These are phyloP conservation scores for Heterobasidion irregulare DNA, from an alignment of 1,284 basidiomycete species.

Conservation along the genomic window DNA sequence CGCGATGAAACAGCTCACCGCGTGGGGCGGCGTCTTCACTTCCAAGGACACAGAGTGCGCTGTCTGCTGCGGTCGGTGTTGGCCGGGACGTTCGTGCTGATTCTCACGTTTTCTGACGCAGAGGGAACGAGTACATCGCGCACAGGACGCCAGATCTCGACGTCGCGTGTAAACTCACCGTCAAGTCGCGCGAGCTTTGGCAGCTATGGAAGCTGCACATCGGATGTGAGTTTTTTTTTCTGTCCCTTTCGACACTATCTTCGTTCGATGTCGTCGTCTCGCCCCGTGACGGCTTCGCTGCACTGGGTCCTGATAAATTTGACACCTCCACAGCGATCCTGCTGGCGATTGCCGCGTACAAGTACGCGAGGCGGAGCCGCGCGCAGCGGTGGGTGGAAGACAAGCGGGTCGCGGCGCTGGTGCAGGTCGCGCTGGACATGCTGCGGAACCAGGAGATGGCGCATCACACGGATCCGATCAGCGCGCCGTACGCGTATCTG, in stretches of 20 bases:
- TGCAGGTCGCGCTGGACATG: constrained; percentile 72
- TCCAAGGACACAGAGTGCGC: constrained; percentile 65
- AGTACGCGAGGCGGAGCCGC: constrained; percentile 27
- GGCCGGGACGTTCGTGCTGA: neutral
- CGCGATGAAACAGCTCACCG: constrained; percentile 75
- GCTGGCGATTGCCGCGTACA: constrained; percentile 19
- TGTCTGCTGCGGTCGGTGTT: constrained; percentile 4
- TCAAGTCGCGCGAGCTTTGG: constrained; percentile 64
- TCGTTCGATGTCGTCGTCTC: neutral
- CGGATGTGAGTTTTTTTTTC: constrained; percentile 40
- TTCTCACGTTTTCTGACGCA: constrained; percentile 22
- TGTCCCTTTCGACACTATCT: neutral
- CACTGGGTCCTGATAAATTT: too few relatives aligned
- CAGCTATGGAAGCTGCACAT: constrained; percentile 62
- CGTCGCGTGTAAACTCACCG: constrained; percentile 60
- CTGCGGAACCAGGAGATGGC: constrained; percentile 83
- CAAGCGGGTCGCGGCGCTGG: constrained; percentile 67
- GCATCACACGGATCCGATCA: constrained; percentile 80
- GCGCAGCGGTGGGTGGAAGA: constrained; percentile 54
- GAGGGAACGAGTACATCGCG: constrained; percentile 71
- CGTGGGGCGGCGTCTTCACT: constrained; percentile 76
- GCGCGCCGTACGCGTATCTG: constrained; percentile 72
- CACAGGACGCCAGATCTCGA: constrained; percentile 68
- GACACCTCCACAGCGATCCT: constrained; percentile 12
- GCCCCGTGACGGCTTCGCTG: too few relatives aligned